Conservation (phyloP, 1,284 basidiomycete genomes). For the Waitea zeae region DNA sequence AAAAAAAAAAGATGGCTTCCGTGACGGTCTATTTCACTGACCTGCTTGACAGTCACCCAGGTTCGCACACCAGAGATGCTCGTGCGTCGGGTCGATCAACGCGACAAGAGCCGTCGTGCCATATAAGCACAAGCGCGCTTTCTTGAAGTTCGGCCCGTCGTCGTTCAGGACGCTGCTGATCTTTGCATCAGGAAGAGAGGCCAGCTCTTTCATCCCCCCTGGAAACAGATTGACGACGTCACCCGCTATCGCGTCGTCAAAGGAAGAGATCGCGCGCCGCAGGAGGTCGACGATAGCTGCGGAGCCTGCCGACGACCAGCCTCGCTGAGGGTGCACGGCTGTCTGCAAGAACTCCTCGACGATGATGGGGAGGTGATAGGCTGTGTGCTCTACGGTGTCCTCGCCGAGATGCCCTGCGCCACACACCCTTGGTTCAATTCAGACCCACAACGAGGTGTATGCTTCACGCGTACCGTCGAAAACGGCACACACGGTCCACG, state of each 20-base stretch:
- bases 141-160: conserved; percentile 37
- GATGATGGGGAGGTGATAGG: conserved; percentile 50
- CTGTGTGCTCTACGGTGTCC: conserved; percentile 48
- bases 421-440: not conserved
- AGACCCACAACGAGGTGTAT: conserved; percentile 3
- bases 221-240: conserved; percentile 44
- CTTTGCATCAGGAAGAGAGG: conserved; percentile 30
- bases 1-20: too few species aligned
- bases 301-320: conserved; percentile 17
- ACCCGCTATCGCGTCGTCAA: conserved; percentile 48
- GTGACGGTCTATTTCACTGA: too few species aligned
- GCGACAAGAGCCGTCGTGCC: conserved; percentile 56
- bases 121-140: conserved; percentile 50
- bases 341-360: conserved; percentile 35
- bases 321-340: too few species aligned
- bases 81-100: conserved; percentile 42
- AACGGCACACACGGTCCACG: conserved; percentile 47
- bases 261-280: conserved; percentile 34
- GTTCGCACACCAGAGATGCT: conserved; percentile 56
- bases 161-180: conserved; percentile 44
- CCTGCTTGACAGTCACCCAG: conserved; percentile 58
- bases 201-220: conserved; percentile 31
- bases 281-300: conserved; percentile 26
- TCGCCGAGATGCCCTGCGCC: conserved; percentile 50
- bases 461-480: conserved; percentile 37